Conservation (phyloP, 768 basidiomycete species). For the Cyathus striatus region DNA sequence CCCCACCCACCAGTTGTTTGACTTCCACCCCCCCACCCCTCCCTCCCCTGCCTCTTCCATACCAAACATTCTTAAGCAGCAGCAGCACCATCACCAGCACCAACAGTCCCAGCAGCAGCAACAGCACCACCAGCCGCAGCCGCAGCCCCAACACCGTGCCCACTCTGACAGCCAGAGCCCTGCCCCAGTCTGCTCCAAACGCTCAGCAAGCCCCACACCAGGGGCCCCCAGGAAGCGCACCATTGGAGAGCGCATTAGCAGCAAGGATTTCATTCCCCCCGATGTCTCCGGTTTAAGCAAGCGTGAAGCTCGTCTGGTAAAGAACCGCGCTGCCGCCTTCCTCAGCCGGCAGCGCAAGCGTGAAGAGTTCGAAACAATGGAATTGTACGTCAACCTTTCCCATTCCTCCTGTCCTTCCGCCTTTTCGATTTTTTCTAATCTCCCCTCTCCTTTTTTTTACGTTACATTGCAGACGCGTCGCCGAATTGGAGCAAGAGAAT, state of each 20-base stretch:
- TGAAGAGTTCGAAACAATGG: constrained; percentile 90
- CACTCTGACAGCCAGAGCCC: constrained; percentile 27
- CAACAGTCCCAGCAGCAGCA: no score
- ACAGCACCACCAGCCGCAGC: no score
- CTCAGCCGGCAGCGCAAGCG: constrained; percentile 87
- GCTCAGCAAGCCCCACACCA: constrained; percentile 40
- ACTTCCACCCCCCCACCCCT: constrained; percentile 40
- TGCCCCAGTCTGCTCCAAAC: constrained; percentile 27
- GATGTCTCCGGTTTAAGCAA: constrained; percentile 86
- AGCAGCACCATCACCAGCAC: no score
- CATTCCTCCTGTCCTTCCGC: constrained; percentile 8
- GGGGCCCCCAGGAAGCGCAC: constrained; percentile 37
- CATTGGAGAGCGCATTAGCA: constrained; percentile 46
- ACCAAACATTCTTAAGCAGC: no score
- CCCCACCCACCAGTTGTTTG: constrained; percentile 71
- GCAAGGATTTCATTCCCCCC: constrained; percentile 84
- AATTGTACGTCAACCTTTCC: constrained; percentile 60
- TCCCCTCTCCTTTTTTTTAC: constrained; percentile 12
- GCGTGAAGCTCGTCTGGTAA: constrained; percentile 86
- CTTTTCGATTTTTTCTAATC: constrained; percentile 2
- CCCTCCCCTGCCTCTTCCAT: constrained; percentile 16
- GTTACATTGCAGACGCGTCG: constrained; percentile 58
- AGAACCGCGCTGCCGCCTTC: constrained; percentile 91
- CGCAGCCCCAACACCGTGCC: constrained; percentile 25
- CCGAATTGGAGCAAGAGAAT: constrained; percentile 82